Conservation (phyloP, 225 moss, liverwort and hornwort genomes). For the Marchantia polymorpha region DNA sequence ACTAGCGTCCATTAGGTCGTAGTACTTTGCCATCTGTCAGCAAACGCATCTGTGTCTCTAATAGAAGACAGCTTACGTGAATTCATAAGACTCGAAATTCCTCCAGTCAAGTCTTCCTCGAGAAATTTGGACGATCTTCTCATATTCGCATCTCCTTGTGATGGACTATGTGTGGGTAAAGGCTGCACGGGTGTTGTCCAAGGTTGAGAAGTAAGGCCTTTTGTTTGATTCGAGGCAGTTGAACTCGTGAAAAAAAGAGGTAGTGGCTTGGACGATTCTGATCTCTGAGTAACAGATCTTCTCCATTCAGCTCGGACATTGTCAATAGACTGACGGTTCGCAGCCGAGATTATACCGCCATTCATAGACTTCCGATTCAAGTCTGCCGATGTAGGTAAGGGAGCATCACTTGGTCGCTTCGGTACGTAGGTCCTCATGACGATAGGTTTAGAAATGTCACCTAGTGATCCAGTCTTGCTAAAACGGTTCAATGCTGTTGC, state of each 20-base stretch:
- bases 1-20: not conserved
- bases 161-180: not conserved
- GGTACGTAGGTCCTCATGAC: conserved; percentile 7
- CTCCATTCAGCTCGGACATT: not conserved
- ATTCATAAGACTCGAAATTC: conserved; percentile 35
- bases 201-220: conserved; percentile 12
- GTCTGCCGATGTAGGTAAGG: not conserved
- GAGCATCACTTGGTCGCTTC: conserved; percentile 4
- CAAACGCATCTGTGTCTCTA: conserved; percentile 31
- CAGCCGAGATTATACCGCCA: not conserved
- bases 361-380: not conserved
- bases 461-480: not conserved
- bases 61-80: conserved; percentile 35
- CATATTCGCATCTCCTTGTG: not conserved
- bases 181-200: not conserved
- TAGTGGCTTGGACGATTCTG: not conserved
- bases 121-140: conserved; percentile 4
- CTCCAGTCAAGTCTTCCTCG: conserved; percentile 43
- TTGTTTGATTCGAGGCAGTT: conserved; percentile 11
- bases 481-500: not conserved
- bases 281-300: not conserved
- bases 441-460: not conserved
- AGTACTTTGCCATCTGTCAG: conserved; percentile 20
- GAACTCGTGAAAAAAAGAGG: conserved; percentile 8
- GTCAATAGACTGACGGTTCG: not conserved